Percentiles rank a stretch among this genome's conserved stretches.
Conservation (phyloP, 2,329 filamentous ascomycete species). For the Pseudopyricularia cyperi region DNA sequence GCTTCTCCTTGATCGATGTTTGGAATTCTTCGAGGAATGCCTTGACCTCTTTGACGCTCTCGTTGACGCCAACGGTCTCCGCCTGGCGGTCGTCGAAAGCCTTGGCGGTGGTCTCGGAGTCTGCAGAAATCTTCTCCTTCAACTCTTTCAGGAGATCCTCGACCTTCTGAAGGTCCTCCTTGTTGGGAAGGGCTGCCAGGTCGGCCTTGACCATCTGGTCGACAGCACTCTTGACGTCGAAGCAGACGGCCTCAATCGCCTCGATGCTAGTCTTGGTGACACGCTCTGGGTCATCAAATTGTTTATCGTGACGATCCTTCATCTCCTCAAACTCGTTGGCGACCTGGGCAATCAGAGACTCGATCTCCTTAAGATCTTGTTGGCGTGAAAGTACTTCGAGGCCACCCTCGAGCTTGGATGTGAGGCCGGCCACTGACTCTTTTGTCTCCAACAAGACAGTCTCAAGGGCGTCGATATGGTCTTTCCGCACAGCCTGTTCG, state of each 20-base stretch:
- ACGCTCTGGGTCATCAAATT: slow-evolving; percentile 44
- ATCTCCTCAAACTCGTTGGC: slow-evolving; percentile 65
- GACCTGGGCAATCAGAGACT: slow-evolving; percentile 67
- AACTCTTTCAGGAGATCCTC: slow-evolving; percentile 56
- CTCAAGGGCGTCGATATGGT: slow-evolving; percentile 55
- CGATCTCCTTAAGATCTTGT: slow-evolving; percentile 65
- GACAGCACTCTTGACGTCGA: slow-evolving; percentile 72
- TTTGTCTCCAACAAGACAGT: slow-evolving; percentile 57
- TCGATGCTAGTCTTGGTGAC: slow-evolving; percentile 75
- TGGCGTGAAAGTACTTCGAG: slow-evolving; percentile 42
- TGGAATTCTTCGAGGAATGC: slow-evolving; percentile 66
- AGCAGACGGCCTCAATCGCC: slow-evolving; percentile 64
- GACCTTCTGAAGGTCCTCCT: slow-evolving; percentile 63
- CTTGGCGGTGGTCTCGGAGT: slow-evolving; percentile 63
- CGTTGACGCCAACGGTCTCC: slow-evolving; percentile 66
- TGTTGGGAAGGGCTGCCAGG: slow-evolving; percentile 56
- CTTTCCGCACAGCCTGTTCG: slow-evolving; percentile 55
- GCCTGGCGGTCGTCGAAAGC: slow-evolving; percentile 73
- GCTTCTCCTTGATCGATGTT: slow-evolving; percentile 59
- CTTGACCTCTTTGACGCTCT: slow-evolving; percentile 71
- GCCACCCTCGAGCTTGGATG: slow-evolving; percentile 25
- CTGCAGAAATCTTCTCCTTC: slow-evolving; percentile 47
- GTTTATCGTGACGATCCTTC: slow-evolving; percentile 41
- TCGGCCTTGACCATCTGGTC: slow-evolving; percentile 62
- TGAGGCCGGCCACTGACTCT: slow-evolving; percentile 45